Conservation (phyloP, 805 yeast species). For the Ogataea saltuana region DNA sequence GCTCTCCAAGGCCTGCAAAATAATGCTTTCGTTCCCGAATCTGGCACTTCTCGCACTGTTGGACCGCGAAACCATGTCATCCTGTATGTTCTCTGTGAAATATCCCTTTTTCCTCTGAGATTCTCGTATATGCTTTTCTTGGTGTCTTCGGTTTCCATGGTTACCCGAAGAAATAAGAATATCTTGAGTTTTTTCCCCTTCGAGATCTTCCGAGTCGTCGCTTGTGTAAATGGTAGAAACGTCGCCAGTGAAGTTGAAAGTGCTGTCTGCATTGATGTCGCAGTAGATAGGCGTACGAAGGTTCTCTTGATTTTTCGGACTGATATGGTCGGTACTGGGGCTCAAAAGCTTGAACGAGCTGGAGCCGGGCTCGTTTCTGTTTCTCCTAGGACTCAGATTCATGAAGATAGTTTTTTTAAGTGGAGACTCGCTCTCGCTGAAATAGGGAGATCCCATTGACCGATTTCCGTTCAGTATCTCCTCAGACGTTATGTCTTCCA, state of each 20-base stretch:
- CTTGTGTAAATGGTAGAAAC: conserved; percentile 7
- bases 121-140: conserved; percentile 18
- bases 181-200: neutral
- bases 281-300: no score
- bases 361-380: neutral
- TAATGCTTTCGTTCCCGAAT: conserved; percentile 4
- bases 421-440: conserved; percentile 15
- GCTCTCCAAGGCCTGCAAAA: conserved; percentile 5
- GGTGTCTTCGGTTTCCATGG: conserved; percentile 4
- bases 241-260: conserved; percentile 1
- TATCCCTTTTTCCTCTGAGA: conserved; percentile 22
- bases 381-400: conserved; percentile 13
- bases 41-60: conserved; percentile 18
- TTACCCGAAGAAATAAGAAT: neutral
- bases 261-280: conserved; percentile 2
- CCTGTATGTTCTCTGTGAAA: conserved; percentile 19
- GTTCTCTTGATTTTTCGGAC: neutral
- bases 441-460: conserved; percentile 1
- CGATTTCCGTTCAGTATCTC: neutral
- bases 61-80: conserved; percentile 13
- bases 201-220: conserved; percentile 10
- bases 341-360: conserved; percentile 11
- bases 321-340: neutral
- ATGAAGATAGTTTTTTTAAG: conserved; percentile 11
- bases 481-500: neutral